A percentile compares a stretch with the other conserved stretches of the same genome.
These are phyloP conservation scores for Aspergillus quadrilineatus DNA, from an alignment of 2,329 filamentous ascomycete species.

Conservation along the genomic window DNA sequence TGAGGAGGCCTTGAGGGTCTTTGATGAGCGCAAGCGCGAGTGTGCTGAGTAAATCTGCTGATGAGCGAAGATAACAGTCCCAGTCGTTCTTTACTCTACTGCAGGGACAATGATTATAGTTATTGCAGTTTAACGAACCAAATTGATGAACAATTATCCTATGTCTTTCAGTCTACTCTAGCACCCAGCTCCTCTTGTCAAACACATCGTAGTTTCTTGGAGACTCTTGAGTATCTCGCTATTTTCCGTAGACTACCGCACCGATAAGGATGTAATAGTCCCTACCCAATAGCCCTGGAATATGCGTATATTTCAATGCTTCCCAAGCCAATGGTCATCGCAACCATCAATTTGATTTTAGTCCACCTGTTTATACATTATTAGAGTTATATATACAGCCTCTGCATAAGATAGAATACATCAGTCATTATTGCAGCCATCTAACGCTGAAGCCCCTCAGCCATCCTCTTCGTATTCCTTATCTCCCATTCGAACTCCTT, in stretches of 20 bases:
- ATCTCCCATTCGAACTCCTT: conserved; percentile 96
- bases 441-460: not conserved
- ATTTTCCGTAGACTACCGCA: too few relatives aligned
- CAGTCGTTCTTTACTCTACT: conserved; percentile 7
- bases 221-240: not conserved
- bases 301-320: too few relatives aligned
- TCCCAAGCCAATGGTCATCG: too few relatives aligned
- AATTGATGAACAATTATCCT: not conserved
- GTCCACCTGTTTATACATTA: not conserved
- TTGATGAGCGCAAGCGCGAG: conserved; percentile 74
- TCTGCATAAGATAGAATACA: not conserved
- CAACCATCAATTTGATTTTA: too few relatives aligned
- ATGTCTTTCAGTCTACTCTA: not conserved
- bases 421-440: not conserved
- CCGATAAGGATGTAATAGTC: too few relatives aligned
- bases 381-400: not conserved
- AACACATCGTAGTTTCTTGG: not conserved
- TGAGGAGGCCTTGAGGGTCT: conserved; percentile 77
- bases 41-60: conserved; percentile 54
- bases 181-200: too few relatives aligned
- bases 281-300: too few relatives aligned
- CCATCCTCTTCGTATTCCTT: conserved; percentile 54
- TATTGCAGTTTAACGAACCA: not conserved
- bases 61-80: not conserved
- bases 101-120: not conserved